Evolutionary conservation across 2,329 filamentous ascomycete genomes (phyloP).

Genomic region (Arachnomyces sp.): DNA sequence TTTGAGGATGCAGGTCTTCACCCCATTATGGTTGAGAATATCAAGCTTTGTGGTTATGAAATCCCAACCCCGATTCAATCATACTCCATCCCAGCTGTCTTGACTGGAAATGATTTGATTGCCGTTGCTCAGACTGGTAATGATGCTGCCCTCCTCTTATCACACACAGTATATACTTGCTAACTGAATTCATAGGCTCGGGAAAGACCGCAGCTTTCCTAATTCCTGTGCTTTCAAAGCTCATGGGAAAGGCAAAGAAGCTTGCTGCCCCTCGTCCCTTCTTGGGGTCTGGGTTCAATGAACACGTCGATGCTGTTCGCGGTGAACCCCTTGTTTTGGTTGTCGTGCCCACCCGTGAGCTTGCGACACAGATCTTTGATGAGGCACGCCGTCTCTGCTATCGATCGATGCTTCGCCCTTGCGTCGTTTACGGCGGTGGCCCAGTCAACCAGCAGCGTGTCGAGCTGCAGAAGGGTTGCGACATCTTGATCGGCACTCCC

Average conservation of each 20-base stretch:
- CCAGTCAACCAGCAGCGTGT: slow-evolving; percentile 61
- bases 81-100: slow-evolving; percentile 73
- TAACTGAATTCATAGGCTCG: slow-evolving; percentile 56
- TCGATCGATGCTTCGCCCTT: slow-evolving; percentile 86
- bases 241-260: slow-evolving; percentile 95
- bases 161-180: neutral
- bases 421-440: slow-evolving; percentile 79
- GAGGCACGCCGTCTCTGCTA: slow-evolving; percentile 91
- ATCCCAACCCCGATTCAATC: slow-evolving; percentile 79
- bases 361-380: slow-evolving; percentile 90
- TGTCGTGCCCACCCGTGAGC: slow-evolving; percentile 77
- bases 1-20: slow-evolving; percentile 79
- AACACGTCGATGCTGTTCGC: slow-evolving; percentile 47
- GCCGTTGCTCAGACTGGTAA: slow-evolving; percentile 87
- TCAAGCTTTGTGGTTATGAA: slow-evolving; percentile 63
- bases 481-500: slow-evolving; percentile 80
- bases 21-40: slow-evolving; percentile 71
- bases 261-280: slow-evolving; percentile 65
- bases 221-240: slow-evolving; percentile 75
- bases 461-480: slow-evolving; percentile 75
- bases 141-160: neutral
- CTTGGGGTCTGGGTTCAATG: slow-evolving; percentile 45
- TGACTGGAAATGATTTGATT: slow-evolving; percentile 72
- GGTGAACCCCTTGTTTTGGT: slow-evolving; percentile 86
- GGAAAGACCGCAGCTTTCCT: slow-evolving; percentile 94